Evolutionary conservation across 106 monocot genomes (phyloP).

Genomic region (Platanthera guangdongensis): DNA sequence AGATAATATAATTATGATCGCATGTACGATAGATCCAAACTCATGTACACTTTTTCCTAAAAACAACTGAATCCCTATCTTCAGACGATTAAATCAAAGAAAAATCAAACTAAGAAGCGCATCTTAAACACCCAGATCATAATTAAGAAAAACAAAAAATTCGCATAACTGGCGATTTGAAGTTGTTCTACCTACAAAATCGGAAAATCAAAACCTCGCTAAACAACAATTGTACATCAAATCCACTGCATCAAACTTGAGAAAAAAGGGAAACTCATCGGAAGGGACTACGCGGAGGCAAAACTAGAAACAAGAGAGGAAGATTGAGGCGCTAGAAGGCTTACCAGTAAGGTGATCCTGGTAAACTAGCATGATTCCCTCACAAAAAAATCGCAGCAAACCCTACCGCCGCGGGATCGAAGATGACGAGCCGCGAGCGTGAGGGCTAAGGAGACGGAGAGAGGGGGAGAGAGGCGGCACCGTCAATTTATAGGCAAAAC

Average conservation of each 20-base stretch:
- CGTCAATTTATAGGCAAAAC: slow-evolving; percentile 2
- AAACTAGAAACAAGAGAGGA: neutral
- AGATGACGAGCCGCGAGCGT: neutral
- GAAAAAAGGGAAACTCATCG: neutral
- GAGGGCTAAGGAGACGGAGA: neutral
- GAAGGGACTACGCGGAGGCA: neutral
- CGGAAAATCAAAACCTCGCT: neutral
- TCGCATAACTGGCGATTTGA: too few relatives aligned
- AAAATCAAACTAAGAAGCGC: too few relatives aligned
- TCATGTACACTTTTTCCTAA: too few relatives aligned
- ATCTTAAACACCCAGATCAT: too few relatives aligned
- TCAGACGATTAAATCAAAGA: too few relatives aligned
- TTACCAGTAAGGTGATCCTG: slow-evolving; percentile 67
- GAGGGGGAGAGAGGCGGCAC: neutral
- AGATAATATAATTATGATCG: too few relatives aligned
- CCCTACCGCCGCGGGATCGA: slow-evolving; percentile 12
- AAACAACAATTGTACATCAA: neutral
- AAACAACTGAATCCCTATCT: too few relatives aligned
- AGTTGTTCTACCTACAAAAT: neutral
- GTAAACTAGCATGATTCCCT: slow-evolving; percentile 61
- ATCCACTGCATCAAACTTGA: neutral
- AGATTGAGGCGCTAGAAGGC: neutral
- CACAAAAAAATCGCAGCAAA: neutral
- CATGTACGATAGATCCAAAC: too few relatives aligned
- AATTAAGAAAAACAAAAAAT: too few relatives aligned